Evolutionary conservation across 2,329 filamentous ascomycete species (phyloP).

Genomic region (Pyrenophora tritici-repentis): DNA sequence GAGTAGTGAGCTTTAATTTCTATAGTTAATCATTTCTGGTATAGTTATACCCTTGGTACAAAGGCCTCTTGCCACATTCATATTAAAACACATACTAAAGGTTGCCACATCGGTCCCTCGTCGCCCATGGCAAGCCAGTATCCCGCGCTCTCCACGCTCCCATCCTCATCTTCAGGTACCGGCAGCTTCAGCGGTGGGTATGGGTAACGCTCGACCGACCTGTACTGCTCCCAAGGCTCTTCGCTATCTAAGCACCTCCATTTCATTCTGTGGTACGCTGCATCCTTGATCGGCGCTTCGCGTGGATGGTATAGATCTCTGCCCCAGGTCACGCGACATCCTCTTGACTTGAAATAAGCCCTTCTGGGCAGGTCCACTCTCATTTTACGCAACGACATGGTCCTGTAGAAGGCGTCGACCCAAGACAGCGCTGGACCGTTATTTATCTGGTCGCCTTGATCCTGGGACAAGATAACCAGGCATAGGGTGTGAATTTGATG

Average conservation of each 20-base stretch:
- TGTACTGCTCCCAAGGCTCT: conserved; percentile 1
- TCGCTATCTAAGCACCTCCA: conserved; percentile 13
- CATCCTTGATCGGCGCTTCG: neutral
- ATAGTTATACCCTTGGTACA: no score
- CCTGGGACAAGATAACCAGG: neutral
- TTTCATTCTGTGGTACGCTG: neutral
- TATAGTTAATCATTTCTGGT: no score
- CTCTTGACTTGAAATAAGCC: no score
- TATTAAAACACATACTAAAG: no score
- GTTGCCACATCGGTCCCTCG: neutral
- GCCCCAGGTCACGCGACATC: neutral
- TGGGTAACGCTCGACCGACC: conserved; percentile 11
- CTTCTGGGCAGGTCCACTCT: conserved; percentile 7
- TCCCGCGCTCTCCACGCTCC: conserved; percentile 8
- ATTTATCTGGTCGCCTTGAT: neutral
- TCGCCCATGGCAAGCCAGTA: conserved; percentile 12
- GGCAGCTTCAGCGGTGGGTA: conserved; percentile 8
- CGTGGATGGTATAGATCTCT: neutral
- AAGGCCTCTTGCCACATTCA: no score
- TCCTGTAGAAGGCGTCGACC: conserved; percentile 6
- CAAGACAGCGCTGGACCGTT: conserved; percentile 2
- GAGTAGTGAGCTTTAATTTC: no score
- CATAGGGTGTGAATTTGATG: conserved; percentile 4
- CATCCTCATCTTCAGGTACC: neutral
- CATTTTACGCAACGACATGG: conserved; percentile 10